Evolutionary conservation across 1,139 yeast species (phyloP), one percentile per base, ranked within the genome.

Genomic region (Arxiozyma slooffiae): DNA sequence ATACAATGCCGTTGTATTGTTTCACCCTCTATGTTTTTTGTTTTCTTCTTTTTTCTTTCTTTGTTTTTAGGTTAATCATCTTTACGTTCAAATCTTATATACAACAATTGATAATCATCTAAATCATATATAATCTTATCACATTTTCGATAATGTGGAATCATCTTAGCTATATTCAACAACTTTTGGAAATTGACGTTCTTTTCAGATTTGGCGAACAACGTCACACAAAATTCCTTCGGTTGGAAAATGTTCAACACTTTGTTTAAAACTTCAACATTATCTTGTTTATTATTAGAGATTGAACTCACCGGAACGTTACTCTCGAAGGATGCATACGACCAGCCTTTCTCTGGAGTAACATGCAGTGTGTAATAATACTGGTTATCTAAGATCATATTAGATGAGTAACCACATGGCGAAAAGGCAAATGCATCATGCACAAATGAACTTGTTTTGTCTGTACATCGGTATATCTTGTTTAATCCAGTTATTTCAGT

Each of bases 351-450:
- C 67, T 92, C 97, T 0, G 98, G 98, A 0, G 98, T 92, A 41
- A 92, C 86, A 67, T 92, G 98, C 55, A 90, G 75, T 18, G 97
- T 92, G 66, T 87, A 89, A 71, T 90, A 92, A 66, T 78, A 78
- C 23, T 78, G 78, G 21, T 74, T 77, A 50, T 78, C 72, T 48
- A 85, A 69, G 46, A 88, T 72, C 26, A 94, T 83, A 68, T 92
- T 92, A 48, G 96, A 86, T 2, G 96, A 87, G 65, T 81, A 92
- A 17, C 98, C 98, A 69, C 97, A 92, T 1, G 98, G 98, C n/a
- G 86, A 74, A 67, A 92, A 92, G 34, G 95, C 83, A 70, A 89
- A 92, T 5, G 96, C 87, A 71, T 90, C 97, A 61, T 82, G 88
- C 64, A 78, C 78, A 34, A 68, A 65, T 2, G 62, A 55, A 30